Conservation (phyloP, 2,329 filamentous ascomycete species). For the Xylaria sp. region DNA sequence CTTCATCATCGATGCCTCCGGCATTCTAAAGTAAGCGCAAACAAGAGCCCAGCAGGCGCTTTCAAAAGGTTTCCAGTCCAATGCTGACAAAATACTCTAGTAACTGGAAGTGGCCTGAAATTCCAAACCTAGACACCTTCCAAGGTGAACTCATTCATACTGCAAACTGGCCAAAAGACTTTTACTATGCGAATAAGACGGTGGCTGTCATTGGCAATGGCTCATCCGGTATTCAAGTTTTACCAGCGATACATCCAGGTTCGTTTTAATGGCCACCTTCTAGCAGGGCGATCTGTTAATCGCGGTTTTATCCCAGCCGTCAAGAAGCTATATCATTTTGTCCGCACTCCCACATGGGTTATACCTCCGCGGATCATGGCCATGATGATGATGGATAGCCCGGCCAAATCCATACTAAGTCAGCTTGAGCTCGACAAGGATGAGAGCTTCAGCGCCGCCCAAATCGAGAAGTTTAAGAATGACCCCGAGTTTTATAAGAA, state of each 20-base stretch:
- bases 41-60: neutral
- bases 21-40: constrained; percentile 57
- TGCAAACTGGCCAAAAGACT: constrained; percentile 57
- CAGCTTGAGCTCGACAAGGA: constrained; percentile 49
- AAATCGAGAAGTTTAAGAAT: constrained; percentile 54
- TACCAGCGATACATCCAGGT: constrained; percentile 56
- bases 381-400: constrained; percentile 47
- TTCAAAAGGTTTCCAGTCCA: neutral
- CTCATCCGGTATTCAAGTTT: constrained; percentile 59
- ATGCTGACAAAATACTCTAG: constrained; percentile 38
- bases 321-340: constrained; percentile 48
- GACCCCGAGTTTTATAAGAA: constrained; percentile 53
- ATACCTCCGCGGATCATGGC: constrained; percentile 45
- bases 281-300: neutral
- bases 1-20: constrained; percentile 56
- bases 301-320: constrained; percentile 38
- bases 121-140: constrained; percentile 53
- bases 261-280: neutral
- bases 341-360: constrained; percentile 52
- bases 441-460: constrained; percentile 50
- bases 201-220: constrained; percentile 64
- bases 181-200: constrained; percentile 55
- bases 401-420: constrained; percentile 45
- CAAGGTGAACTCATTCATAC: constrained; percentile 58
- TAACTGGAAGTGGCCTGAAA: constrained; percentile 59